Conservation (phyloP, 441 rosid species). For the Monsonia emarginata region DNA sequence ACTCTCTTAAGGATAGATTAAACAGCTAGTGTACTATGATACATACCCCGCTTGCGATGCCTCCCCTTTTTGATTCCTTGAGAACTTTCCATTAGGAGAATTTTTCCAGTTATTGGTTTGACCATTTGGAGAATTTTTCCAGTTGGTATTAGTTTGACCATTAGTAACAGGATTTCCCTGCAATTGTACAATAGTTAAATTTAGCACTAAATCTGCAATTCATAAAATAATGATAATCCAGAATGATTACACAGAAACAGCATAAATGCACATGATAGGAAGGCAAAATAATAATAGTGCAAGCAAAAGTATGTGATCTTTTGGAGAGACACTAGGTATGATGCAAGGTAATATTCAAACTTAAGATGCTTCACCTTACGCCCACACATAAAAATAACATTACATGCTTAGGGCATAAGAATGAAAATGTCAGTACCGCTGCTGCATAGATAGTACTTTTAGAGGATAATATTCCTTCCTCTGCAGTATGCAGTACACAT, state of each 20-base stretch:
- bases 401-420: background rate
- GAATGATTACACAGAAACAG: background rate
- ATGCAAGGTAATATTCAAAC: background rate
- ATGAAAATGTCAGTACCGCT: background rate
- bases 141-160: slow-evolving; percentile 25
- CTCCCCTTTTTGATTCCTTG: slow-evolving; percentile 24
- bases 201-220: slow-evolving; percentile 10
- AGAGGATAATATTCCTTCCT: too few relatives aligned
- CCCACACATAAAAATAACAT: background rate
- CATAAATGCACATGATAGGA: background rate
- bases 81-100: slow-evolving; percentile 23
- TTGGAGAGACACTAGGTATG: background rate
- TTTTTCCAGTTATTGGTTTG: slow-evolving; percentile 25
- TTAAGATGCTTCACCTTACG: background rate
- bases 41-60: slow-evolving; percentile 28
- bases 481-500: too few relatives aligned
- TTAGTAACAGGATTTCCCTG: slow-evolving; percentile 37
- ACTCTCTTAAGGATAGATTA: slow-evolving; percentile 5
- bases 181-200: slow-evolving; percentile 21
- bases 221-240: slow-evolving; percentile 3
- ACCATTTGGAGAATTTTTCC: slow-evolving; percentile 26
- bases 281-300: background rate
- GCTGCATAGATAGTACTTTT: too few relatives aligned
- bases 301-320: background rate
- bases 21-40: slow-evolving; percentile 12